Evolutionary conservation across 768 basidiomycete genomes (phyloP).

Genomic region (Kwoniella shandongensis): DNA sequence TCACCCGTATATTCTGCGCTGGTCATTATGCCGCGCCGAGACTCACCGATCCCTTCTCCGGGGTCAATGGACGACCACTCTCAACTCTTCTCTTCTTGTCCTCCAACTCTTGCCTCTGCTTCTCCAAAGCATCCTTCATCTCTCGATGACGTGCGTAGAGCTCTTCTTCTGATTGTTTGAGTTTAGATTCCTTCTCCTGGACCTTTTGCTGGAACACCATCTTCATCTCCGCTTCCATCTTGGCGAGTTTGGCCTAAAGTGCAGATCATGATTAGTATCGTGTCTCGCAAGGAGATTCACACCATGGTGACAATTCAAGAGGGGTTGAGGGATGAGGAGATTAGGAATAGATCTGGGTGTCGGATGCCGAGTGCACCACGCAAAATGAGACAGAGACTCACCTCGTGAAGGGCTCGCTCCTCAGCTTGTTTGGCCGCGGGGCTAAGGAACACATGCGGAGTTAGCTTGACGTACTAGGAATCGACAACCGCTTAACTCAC

Average conservation of each 20-base stretch:
- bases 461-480: constrained; percentile 1
- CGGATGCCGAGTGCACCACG: too few species aligned
- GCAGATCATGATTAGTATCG: constrained; percentile 2
- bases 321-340: too few species aligned
- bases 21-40: background rate
- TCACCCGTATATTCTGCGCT: too few species aligned
- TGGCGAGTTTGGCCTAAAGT: constrained; percentile 70
- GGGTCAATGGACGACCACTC: constrained; percentile 89
- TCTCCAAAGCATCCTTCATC: constrained; percentile 99
- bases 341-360: background rate
- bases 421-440: constrained; percentile 95
- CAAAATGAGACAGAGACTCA: constrained; percentile 18
- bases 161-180: constrained; percentile 99
- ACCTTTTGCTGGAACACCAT: constrained; percentile 99
- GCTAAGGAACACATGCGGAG: constrained; percentile 56
- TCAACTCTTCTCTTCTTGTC: constrained; percentile 98
- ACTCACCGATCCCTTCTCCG: constrained; percentile 82
- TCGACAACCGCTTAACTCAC: constrained; percentile 59
- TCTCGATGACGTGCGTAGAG: constrained; percentile 97
- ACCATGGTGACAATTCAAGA: too few species aligned
- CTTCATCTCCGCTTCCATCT: constrained; percentile 96
- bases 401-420: constrained; percentile 90
- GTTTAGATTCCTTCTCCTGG: constrained; percentile 96
- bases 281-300: background rate
- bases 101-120: constrained; percentile 90